phyloP scores from a whole-genome alignment of 2,329 filamentous ascomycete species.

The Immersiporthe knoxdaviesiana region DNA sequence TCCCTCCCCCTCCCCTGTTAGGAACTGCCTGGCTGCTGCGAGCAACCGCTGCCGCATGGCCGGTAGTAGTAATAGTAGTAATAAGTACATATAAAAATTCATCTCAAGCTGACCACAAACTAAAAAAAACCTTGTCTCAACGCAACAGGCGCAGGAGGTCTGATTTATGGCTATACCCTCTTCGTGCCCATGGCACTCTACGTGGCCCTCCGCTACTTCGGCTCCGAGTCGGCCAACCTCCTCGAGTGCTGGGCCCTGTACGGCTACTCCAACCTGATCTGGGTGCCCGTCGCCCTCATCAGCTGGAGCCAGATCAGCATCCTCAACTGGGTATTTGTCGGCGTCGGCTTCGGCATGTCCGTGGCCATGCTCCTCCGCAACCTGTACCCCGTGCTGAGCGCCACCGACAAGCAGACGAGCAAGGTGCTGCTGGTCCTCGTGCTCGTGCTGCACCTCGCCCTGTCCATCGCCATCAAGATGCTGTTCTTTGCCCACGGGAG shows the following conservation, averaged over 20 bases:
- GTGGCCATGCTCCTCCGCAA: constrained; percentile 84
- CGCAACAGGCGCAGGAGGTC: constrained; percentile 74
- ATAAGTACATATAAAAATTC: too few relatives aligned
- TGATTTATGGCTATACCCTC: constrained; percentile 94
- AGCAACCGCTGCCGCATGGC: too few relatives aligned
- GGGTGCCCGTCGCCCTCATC: constrained; percentile 92
- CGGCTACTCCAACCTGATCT: constrained; percentile 95
- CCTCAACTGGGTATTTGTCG: constrained; percentile 94
- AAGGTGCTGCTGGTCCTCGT: constrained; percentile 86
- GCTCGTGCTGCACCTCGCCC: constrained; percentile 81
- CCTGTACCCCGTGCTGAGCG: constrained; percentile 86
- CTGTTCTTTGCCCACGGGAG: constrained; percentile 89
- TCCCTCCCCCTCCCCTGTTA: too few relatives aligned
- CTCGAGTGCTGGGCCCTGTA: constrained; percentile 96
- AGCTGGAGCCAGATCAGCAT: constrained; percentile 85
- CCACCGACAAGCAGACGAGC: constrained; percentile 89
- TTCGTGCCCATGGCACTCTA: constrained; percentile 85
- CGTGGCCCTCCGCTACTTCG: constrained; percentile 91
- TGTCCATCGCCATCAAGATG: constrained; percentile 93
- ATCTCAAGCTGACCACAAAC: not conserved
- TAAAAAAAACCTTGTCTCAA: not conserved
- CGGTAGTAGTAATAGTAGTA: too few relatives aligned
- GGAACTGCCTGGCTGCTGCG: too few relatives aligned
- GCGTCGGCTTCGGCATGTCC: constrained; percentile 80
- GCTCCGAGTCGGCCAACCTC: constrained; percentile 88